Percentiles rank a stretch among this genome's conserved stretches.
Evolutionary conservation across 192 early-diverging fungal genomes (phyloP).

Genomic region (Podila horticola): DNA sequence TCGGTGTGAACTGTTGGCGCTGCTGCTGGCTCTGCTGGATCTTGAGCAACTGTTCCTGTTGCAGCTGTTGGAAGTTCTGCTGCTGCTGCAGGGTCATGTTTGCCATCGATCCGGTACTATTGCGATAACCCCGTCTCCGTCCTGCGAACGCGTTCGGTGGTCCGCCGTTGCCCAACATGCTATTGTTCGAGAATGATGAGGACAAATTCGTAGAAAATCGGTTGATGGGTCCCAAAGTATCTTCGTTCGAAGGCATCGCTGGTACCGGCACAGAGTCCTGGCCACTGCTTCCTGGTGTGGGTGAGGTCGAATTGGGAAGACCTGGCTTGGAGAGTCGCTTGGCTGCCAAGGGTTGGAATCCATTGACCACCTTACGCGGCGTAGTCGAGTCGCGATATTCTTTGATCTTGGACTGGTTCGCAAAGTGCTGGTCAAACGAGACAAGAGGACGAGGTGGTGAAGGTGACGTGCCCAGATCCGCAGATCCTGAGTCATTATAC

Average conservation of each 20-base stretch:
- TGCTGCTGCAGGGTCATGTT: slow-evolving; percentile 49
- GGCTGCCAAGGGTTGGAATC: slow-evolving; percentile 45
- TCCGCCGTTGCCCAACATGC: background rate
- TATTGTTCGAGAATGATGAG: background rate
- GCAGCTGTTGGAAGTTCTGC: slow-evolving; percentile 40
- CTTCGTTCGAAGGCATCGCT: background rate
- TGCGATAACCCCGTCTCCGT: slow-evolving; percentile 43
- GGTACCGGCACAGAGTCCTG: background rate
- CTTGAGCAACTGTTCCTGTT: slow-evolving; percentile 34
- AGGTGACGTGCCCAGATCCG: slow-evolving; percentile 3
- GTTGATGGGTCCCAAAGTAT: background rate
- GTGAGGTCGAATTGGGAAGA: background rate
- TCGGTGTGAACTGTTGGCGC: slow-evolving; percentile 5
- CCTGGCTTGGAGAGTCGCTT: slow-evolving; percentile 48
- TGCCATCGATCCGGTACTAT: slow-evolving; percentile 51
- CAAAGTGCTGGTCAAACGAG: slow-evolving; percentile 45
- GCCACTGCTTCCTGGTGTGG: background rate
- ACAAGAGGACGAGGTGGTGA: slow-evolving; percentile 25
- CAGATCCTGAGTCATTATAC: background rate
- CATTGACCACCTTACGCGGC: slow-evolving; percentile 32
- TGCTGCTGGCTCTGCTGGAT: slow-evolving; percentile 36
- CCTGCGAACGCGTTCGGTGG: slow-evolving; percentile 49
- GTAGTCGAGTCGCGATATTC: slow-evolving; percentile 27
- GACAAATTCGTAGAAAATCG: background rate
- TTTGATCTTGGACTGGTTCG: slow-evolving; percentile 35